Evolutionary conservation across 148 eudicot species (phyloP), one percentile per base, ranked within the genome.

Genomic region (Camellia lanceoleosa): DNA sequence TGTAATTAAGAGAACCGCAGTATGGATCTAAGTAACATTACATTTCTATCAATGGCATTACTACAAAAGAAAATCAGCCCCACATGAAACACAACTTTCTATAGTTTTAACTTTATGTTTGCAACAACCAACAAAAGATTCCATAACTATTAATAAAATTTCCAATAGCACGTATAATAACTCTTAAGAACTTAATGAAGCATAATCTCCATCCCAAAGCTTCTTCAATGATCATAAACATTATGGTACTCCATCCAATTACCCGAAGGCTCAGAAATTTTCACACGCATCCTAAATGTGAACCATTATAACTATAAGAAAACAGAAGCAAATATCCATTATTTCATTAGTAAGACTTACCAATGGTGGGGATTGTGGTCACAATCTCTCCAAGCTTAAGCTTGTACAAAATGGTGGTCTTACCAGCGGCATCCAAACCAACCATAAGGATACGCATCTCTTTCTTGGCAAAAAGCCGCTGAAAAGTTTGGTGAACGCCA

Each of bases 381-480:
- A 88, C 93, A 55, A 90, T 90, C 86, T 90, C 93, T 18, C 93
- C 93, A 55, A 90, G 93, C 90, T 90, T 90, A 82, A 90, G 93
- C 89, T 90, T 90, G 86, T 90, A 90, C 58, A 90, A 83, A 55
- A 90, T 90, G 81, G 93, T 88, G 54, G 93, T 90, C 87, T 90
- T 90, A 90, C 93, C 91, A 90, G 93, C 93, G 0, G 93, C 93
- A 78, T 90, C 93, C 52, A 90, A 89, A 88, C 91, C 93, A 41
- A 88, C 93, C 91, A 90, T 90, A 77, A 90, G 87, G 80, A 90
- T 90, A 67, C 93, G 81, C 93, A 90, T 90, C 82, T 88, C 93
- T 82, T 87, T 90, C 93, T 90, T 90, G 46, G 93, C 89, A 84
- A 90, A 90, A 44, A 90, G 82, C 71, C 93, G 89, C 93, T 90